Evolutionary conservation across 2,329 filamentous ascomycete genomes (phyloP).

Genomic region (Coniosporium tulheliwenetii): DNA sequence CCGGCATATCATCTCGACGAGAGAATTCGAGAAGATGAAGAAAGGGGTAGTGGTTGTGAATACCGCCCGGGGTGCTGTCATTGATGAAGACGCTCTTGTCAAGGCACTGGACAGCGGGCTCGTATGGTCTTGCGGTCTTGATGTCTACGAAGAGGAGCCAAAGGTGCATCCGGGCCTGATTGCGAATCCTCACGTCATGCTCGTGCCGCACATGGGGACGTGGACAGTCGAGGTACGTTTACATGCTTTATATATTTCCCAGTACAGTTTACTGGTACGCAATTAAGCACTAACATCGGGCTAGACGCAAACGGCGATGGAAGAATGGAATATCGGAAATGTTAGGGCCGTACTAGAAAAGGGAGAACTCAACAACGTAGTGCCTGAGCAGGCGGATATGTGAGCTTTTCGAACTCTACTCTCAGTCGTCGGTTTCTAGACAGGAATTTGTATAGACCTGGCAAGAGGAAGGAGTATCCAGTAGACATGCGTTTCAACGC

Average conservation of each 20-base stretch:
- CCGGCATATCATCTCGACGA: slow-evolving; percentile 56
- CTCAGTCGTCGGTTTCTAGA: too few species aligned
- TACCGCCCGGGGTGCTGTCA: slow-evolving; percentile 67
- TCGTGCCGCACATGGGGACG: slow-evolving; percentile 78
- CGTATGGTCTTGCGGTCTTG: slow-evolving; percentile 56
- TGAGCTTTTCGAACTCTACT: too few species aligned
- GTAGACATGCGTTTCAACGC: too few species aligned
- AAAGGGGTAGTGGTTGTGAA: slow-evolving; percentile 63
- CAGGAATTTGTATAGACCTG: too few species aligned
- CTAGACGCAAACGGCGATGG: slow-evolving; percentile 45
- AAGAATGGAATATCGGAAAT: slow-evolving; percentile 60
- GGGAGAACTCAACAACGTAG: slow-evolving; percentile 49
- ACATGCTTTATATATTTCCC: too few species aligned
- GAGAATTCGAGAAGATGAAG: slow-evolving; percentile 66
- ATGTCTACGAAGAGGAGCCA: slow-evolving; percentile 75
- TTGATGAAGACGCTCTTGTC: slow-evolving; percentile 69
- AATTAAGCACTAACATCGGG: too few species aligned
- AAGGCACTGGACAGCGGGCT: slow-evolving; percentile 53
- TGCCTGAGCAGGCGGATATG: slow-evolving; percentile 52
- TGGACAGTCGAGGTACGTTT: slow-evolving; percentile 48
- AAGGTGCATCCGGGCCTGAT: slow-evolving; percentile 57
- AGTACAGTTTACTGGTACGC: too few species aligned
- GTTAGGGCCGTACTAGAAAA: slow-evolving; percentile 45
- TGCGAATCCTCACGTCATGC: slow-evolving; percentile 52
- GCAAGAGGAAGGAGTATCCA: too few species aligned